Conservation (phyloP, 164 flowering plant species). For the Dillenia suffruticosa region DNA sequence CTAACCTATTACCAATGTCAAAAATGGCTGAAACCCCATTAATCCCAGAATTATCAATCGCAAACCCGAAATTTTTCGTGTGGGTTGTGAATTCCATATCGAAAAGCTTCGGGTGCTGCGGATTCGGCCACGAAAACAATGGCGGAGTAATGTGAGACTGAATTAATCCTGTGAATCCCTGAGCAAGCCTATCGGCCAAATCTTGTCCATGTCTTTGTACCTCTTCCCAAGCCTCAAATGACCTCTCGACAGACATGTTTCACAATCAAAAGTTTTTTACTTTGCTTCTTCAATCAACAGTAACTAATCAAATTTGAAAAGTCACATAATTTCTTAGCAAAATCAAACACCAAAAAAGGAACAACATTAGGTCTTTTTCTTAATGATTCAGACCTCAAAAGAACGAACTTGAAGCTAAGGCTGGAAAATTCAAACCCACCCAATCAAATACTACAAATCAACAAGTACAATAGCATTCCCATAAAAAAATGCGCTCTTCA, state of each 20-base stretch:
- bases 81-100: conserved; percentile 57
- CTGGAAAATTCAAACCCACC: too few species aligned
- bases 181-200: conserved; percentile 79
- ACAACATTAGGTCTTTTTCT: not conserved
- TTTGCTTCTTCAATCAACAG: not conserved
- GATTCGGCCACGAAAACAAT: conserved; percentile 72
- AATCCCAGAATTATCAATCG: conserved; percentile 31
- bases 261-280: not conserved
- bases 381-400: not conserved
- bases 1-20: conserved; percentile 78
- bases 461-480: too few species aligned
- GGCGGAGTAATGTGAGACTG: conserved; percentile 66
- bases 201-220: conserved; percentile 92
- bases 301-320: not conserved
- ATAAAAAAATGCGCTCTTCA: too few species aligned
- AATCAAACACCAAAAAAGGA: not conserved
- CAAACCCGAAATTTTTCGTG: conserved; percentile 35
- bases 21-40: conserved; percentile 76
- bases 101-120: conserved; percentile 42
- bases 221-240: conserved; percentile 98
- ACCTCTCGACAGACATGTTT: conserved; percentile 73
- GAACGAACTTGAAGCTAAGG: too few species aligned
- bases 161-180: conserved; percentile 74
- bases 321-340: not conserved
- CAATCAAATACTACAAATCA: too few species aligned